Evolutionary conservation across 345 rosid genomes (phyloP), one percentile per base, ranked within the genome.

Genomic region (Nephelium lappaceum): DNA sequence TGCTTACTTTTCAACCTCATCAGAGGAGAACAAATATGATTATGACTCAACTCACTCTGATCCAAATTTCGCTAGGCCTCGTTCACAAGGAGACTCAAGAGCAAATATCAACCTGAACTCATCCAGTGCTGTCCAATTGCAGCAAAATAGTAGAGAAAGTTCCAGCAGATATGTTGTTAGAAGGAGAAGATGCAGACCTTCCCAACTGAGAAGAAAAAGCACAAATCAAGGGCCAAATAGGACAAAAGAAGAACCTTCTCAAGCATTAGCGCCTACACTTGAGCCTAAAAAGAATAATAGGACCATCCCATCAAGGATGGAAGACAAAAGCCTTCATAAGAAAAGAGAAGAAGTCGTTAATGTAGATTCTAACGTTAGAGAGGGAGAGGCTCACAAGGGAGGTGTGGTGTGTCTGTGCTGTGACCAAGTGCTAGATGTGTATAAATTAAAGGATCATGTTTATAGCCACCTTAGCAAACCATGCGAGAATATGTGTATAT

Each of bases 291-390:
- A 1, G 31, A 27, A 27, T 27, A 27, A 27, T 27, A 27, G 51
- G 67, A 81, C 82, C 1, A 12, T 81, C 0, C 0, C 81, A 5
- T 75, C 86, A 15, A 81, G 85, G 86, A 16, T 81, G 69, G 81
- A 77, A 7, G 74, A 62, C 53, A 27, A 27, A 24, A 53, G 5
- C 68, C 47, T 0, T 27, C 31, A 27, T 27, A 2, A 27, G 31
- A 27, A 27, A 27, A 27, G 31, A 27, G 31, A 27, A 27, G 31
- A 27, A 27, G 2, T 2, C 2, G 2, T 27, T 2, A 27, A 27
- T 27, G 31, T 27, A 27, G 31, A 27, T 27, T 27, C 31, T 27
- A 27, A 27, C 31, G 2, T 27, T 1, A 27, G 31, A 27, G 31
- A 27, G 31, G 2, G 31, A 27, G 31, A 27, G 31, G 10, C 3